A percentile compares a stretch with the other conserved stretches of the same genome.
Evolutionary conservation across 2,329 filamentous ascomycete species (phyloP).

Genomic region (Talaromyces verruculosus): DNA sequence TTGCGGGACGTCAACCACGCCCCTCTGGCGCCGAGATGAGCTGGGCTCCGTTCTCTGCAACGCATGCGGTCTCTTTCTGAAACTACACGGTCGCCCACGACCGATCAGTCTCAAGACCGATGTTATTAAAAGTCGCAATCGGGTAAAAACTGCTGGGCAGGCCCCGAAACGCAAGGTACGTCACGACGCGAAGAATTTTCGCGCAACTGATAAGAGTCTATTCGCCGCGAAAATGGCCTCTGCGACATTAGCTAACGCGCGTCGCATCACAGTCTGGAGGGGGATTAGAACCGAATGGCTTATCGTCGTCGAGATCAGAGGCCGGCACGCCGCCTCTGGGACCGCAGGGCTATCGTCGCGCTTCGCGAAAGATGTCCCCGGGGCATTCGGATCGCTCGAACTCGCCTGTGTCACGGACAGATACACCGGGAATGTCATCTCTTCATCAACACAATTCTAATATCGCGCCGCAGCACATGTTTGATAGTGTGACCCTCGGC

Average conservation of each 20-base stretch:
- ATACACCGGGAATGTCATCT: slow-evolving; percentile 65
- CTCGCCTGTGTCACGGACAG: slow-evolving; percentile 76
- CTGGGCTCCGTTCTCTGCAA: slow-evolving; percentile 95
- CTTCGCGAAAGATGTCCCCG: slow-evolving; percentile 70
- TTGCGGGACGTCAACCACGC: slow-evolving; percentile 91
- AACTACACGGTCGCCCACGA: slow-evolving; percentile 88
- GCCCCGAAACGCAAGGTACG: slow-evolving; percentile 80
- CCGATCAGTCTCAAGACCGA: slow-evolving; percentile 98
- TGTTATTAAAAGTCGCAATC: slow-evolving; percentile 98
- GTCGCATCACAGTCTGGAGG: slow-evolving; percentile 41
- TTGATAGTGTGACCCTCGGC: slow-evolving; percentile 68
- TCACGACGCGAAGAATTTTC: slow-evolving; percentile 30
- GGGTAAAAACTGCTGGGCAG: slow-evolving; percentile 84
- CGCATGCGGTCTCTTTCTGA: slow-evolving; percentile 94
- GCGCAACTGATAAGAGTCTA: slow-evolving; percentile 21
- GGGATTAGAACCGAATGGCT: slow-evolving; percentile 56
- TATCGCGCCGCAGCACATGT: slow-evolving; percentile 73
- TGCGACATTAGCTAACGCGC: slow-evolving; percentile 30
- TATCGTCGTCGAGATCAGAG: slow-evolving; percentile 58
- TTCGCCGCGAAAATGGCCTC: not conserved
- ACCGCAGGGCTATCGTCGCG: slow-evolving; percentile 60
- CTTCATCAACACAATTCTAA: slow-evolving; percentile 63
- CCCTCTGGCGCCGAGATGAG: slow-evolving; percentile 96
- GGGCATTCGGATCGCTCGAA: slow-evolving; percentile 72
- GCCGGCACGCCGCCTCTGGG: slow-evolving; percentile 57